These are phyloP conservation scores for Lasiosphaeria ovina DNA, from an alignment of 495 filamentous ascomycete species.

Conservation along the genomic window DNA sequence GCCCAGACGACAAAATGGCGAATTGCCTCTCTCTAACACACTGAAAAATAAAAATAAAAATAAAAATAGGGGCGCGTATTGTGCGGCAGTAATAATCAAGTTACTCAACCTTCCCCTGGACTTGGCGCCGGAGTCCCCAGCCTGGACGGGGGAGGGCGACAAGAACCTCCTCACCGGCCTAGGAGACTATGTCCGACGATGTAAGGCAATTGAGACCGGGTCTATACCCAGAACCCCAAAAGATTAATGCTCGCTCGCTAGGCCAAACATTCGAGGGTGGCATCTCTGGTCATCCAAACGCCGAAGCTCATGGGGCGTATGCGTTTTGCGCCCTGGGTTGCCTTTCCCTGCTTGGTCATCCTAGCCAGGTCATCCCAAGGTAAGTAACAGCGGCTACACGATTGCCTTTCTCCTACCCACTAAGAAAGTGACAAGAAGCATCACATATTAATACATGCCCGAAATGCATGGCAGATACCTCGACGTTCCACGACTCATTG, in stretches of 20 bases:
- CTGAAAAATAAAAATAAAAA: not conserved
- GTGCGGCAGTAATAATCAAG: constrained; percentile 76
- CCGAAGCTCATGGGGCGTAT: constrained; percentile 94
- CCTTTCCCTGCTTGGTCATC: constrained; percentile 76
- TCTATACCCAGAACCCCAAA: not conserved
- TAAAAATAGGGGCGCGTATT: constrained; percentile 74
- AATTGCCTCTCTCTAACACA: too few species aligned
- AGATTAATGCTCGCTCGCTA: constrained; percentile 32
- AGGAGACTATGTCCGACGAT: constrained; percentile 75
- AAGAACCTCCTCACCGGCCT: constrained; percentile 63
- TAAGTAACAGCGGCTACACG: constrained; percentile 33
- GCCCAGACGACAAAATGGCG: too few species aligned
- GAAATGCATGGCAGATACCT: constrained; percentile 56
- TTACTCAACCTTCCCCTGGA: constrained; percentile 79
- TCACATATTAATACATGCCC: constrained; percentile 2
- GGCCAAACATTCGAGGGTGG: constrained; percentile 95
- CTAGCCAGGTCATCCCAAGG: constrained; percentile 65
- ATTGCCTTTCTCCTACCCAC: constrained; percentile 5
- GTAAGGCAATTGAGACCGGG: constrained; percentile 46
- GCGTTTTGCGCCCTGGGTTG: constrained; percentile 91
- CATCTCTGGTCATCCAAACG: constrained; percentile 74
- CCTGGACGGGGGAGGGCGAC: constrained; percentile 42
- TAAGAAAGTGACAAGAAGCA: constrained; percentile 16
- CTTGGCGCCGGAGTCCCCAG: constrained; percentile 62
- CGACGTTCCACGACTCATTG: constrained; percentile 70